Evolutionary conservation across 106 monocot species (phyloP), one percentile per base, ranked within the genome.

Genomic region (Dendrobium huoshanense): DNA sequence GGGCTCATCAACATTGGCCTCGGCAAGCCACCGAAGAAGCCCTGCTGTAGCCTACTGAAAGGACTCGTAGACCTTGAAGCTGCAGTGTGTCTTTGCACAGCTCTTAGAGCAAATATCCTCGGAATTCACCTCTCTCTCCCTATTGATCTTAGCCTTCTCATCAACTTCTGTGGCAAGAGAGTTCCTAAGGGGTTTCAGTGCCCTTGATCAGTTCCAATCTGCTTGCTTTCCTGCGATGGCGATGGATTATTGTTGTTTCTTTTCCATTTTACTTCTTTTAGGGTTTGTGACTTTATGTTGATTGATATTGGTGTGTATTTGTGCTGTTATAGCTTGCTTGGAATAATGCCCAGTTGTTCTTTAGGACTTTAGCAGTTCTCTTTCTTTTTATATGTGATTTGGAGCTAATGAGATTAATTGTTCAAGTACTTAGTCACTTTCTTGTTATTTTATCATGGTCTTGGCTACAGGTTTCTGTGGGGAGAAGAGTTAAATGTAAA

Each of bases 121-220:
- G 82, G 82, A 25, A 70, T 78, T 56, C 44, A 77, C 31, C 77
- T 72, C 70, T 47, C 67, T n/a, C 41, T 82, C 22, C 82, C 82
- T 0, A 61, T 82, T 40, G 77, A 82, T 29, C 77, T 82, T 17
- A 77, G 61, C 77, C 74, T 82, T 31, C 64, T 82, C 64, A 8
- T 82, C 41, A 82, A 82, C 82, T 82, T 67, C 43, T 82, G 82
- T 47, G 82, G 77, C 61, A 76, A 77, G 77, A 45, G 65, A 22
- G 43, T 27, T 13, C 82, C 82, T 37, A 54, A 10, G 31, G 82
- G 82, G 4, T 82, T 77, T 54, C 77, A 82, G 65, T 82, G 82
- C 67, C 25, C 77, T 24, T 82, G 70, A 70, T 70, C 11, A 0
- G 4, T 70, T 37, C 27, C 33, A 51, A 5, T 37, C 31, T 31